These are phyloP conservation scores for Acrocalymma vagum DNA, from an alignment of 2,329 filamentous ascomycete species.

Conservation along the genomic window DNA sequence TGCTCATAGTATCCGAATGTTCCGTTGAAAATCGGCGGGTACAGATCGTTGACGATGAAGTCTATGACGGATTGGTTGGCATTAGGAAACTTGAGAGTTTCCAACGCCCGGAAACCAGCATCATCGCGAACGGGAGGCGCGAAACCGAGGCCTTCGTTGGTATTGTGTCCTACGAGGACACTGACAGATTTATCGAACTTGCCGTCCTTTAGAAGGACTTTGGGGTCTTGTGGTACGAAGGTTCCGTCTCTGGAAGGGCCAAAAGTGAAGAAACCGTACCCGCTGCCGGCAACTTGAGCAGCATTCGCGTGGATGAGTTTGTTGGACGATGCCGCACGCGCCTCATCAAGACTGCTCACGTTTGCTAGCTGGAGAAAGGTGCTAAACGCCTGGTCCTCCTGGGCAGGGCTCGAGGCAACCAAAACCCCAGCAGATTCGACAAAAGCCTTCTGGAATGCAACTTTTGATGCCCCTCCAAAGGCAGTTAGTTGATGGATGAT, in stretches of 20 bases:
- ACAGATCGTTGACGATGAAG: conserved; percentile 21
- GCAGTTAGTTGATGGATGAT: conserved; percentile 66
- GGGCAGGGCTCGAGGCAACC: too few species aligned
- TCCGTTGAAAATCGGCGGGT: conserved; percentile 16
- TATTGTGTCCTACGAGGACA: conserved; percentile 49
- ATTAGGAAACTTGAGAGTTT: too few species aligned
- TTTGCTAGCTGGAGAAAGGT: conserved; percentile 52
- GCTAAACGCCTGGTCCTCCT: conserved; percentile 50
- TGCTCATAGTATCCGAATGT: conserved; percentile 6
- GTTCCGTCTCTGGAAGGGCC: conserved; percentile 57
- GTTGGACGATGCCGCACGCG: conserved; percentile 50
- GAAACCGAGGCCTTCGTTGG: conserved; percentile 37
- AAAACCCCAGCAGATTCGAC: too few species aligned
- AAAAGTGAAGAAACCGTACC: conserved; percentile 51
- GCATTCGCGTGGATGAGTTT: conserved; percentile 54
- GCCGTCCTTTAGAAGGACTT: conserved; percentile 54
- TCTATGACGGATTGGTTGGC: conserved; percentile 25
- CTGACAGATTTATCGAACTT: conserved; percentile 55
- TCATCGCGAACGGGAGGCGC: conserved; percentile 14
- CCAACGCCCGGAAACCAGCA: too few species aligned
- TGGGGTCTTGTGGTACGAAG: conserved; percentile 59
- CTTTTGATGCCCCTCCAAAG: conserved; percentile 51
- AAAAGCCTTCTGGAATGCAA: conserved; percentile 57
- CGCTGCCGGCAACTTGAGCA: conserved; percentile 39
- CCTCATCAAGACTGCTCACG: conserved; percentile 55